Evolutionary conservation across 2,329 filamentous ascomycete species (phyloP).

Genomic region (Aspergillus aculeatinus): DNA sequence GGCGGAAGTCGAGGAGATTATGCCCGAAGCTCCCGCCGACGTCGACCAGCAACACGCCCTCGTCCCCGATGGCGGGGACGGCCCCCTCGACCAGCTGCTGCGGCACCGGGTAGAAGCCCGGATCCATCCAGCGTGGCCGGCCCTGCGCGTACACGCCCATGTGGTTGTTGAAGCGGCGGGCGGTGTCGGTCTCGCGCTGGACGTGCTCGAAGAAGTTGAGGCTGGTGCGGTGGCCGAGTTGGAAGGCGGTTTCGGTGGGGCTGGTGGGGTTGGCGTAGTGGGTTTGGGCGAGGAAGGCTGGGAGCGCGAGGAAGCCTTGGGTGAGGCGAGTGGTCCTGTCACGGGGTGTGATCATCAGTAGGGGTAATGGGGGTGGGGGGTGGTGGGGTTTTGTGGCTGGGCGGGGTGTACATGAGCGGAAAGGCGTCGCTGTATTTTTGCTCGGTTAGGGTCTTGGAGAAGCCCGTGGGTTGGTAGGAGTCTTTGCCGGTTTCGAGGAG

Average conservation of each 20-base stretch:
- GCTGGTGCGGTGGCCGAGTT: slow-evolving; percentile 28
- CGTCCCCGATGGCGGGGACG: neutral
- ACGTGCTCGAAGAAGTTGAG: slow-evolving; percentile 32
- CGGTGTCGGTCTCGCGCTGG: slow-evolving; percentile 18
- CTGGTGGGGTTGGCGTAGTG: slow-evolving; percentile 29
- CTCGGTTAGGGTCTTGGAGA: slow-evolving; percentile 13
- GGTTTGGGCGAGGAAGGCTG: slow-evolving; percentile 26
- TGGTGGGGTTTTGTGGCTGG: too few relatives aligned
- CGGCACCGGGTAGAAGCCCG: slow-evolving; percentile 31
- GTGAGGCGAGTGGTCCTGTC: slow-evolving; percentile 29
- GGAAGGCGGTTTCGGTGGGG: slow-evolving; percentile 25
- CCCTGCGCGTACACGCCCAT: slow-evolving; percentile 30
- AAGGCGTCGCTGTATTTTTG: slow-evolving; percentile 19
- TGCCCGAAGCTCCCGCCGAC: slow-evolving; percentile 47
- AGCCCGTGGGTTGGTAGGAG: slow-evolving; percentile 15
- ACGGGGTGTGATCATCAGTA: too few relatives aligned
- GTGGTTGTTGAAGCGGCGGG: slow-evolving; percentile 29
- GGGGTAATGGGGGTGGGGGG: too few relatives aligned
- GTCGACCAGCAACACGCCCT: slow-evolving; percentile 41
- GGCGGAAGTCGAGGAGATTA: slow-evolving; percentile 40
- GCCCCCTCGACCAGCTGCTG: slow-evolving; percentile 18
- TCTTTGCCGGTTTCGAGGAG: slow-evolving; percentile 18
- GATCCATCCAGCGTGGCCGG: slow-evolving; percentile 32
- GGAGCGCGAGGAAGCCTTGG: slow-evolving; percentile 25
- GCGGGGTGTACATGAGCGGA: slow-evolving; percentile 16